phyloP scores from a whole-genome alignment of 495 filamentous ascomycete species.

The Tetracladium setigerum region DNA sequence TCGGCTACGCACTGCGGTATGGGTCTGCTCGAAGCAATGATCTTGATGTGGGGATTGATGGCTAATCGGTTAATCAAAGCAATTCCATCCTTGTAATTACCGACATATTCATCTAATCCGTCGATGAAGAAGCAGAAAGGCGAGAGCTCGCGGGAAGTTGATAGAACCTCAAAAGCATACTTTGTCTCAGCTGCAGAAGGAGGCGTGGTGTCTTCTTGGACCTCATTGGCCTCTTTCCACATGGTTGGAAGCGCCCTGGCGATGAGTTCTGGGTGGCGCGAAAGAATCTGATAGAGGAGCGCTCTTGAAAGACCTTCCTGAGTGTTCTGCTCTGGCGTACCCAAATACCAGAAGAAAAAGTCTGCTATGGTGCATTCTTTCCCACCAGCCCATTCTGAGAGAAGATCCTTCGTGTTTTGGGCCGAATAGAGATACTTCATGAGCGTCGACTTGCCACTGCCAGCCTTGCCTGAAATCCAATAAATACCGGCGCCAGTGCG shows the following conservation, averaged over 20 bases:
- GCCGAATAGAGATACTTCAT: slow-evolving; percentile 26
- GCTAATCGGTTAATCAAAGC: slow-evolving; percentile 22
- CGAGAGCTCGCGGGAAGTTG: not conserved
- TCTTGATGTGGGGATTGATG: slow-evolving; percentile 16
- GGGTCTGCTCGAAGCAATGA: slow-evolving; percentile 32
- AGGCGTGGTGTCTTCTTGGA: not conserved
- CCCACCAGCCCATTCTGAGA: slow-evolving; percentile 20
- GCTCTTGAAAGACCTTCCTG: slow-evolving; percentile 32
- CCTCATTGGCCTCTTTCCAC: not conserved
- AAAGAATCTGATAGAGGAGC: slow-evolving; percentile 32
- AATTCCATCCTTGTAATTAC: slow-evolving; percentile 21
- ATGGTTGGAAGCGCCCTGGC: not conserved
- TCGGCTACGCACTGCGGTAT: no score
- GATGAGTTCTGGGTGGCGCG: slow-evolving; percentile 1
- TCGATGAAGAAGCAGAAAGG: slow-evolving; percentile 24
- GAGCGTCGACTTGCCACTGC: slow-evolving; percentile 29
- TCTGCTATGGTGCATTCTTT: slow-evolving; percentile 23
- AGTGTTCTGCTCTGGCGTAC: slow-evolving; percentile 31
- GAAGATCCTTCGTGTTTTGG: slow-evolving; percentile 2
- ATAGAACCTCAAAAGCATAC: not conserved
- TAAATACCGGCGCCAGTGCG: slow-evolving; percentile 7
- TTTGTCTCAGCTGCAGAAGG: no score
- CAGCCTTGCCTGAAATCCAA: slow-evolving; percentile 29
- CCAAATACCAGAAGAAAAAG: slow-evolving; percentile 37
- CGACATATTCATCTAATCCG: slow-evolving; percentile 32